phyloP scores from a whole-genome alignment of 495 filamentous ascomycete genomes.

The Alectoria sarmentosa region DNA sequence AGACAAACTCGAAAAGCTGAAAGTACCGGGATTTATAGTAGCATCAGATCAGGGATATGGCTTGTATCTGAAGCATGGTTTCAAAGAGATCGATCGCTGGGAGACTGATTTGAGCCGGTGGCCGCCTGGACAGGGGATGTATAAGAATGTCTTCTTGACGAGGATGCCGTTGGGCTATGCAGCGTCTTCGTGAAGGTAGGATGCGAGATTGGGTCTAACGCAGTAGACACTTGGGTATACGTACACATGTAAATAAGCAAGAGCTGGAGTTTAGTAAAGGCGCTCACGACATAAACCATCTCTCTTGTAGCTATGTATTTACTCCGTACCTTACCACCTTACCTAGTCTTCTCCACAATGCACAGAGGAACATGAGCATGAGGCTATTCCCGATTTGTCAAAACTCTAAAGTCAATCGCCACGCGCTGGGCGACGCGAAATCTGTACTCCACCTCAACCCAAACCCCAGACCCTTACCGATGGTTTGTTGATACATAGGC shows the following conservation, averaged over 20 bases:
- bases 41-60: constrained; percentile 4
- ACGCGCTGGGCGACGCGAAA: neutral
- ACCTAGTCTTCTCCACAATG: too few species aligned
- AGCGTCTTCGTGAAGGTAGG: neutral
- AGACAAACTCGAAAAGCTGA: constrained; percentile 13
- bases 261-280: too few species aligned
- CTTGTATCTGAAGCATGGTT: constrained; percentile 16
- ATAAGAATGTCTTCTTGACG: constrained; percentile 13
- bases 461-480: neutral
- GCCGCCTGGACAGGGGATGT: constrained; percentile 6
- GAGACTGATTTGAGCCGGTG: constrained; percentile 13
- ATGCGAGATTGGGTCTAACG: neutral
- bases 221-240: too few species aligned
- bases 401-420: too few species aligned
- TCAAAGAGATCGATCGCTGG: constrained; percentile 13
- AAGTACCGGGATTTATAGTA: constrained; percentile 12
- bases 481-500: neutral
- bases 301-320: too few species aligned
- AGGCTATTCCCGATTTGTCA: neutral
- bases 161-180: constrained; percentile 1
- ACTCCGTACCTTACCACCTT: too few species aligned
- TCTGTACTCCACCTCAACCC: neutral
- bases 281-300: too few species aligned
- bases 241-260: too few species aligned
- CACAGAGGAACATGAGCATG: neutral